Evolutionary conservation across 805 yeast genomes (phyloP), one percentile per base, ranked within the genome.

Genomic region (Candida dajiaensis): DNA sequence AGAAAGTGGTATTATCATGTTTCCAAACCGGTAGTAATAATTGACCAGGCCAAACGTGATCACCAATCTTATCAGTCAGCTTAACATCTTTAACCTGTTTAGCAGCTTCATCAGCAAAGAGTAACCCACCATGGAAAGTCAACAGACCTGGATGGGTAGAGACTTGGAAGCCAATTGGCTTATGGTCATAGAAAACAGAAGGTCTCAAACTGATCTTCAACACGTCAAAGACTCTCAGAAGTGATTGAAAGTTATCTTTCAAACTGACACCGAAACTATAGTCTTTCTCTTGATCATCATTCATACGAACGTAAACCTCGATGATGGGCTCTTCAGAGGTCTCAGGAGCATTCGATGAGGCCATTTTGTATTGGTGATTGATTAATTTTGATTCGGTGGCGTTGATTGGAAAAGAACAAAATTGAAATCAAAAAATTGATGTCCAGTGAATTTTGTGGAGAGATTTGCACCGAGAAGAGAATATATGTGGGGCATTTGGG

Each of bases 11-110:
- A 23, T 65, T 55, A 57, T 77, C 71, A 49, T 67, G 67, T 50
- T 71, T 67, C 89, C 95, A 88, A 22, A 72, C 64, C 4, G 96
- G 96, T 18, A 84, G 58, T 48, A 94, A 70, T 64, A 94, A 76
- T 70, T 92, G 97, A 33, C 96, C 96, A 16, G 96, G 96, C 88
- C 95, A 83, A 45, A 79, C 74, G 43, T 77, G 77, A 26, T 83
- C 83, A 46, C 89, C 71, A 31, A 68, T 54, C 25, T 70, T 74
- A 50, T 79, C 80, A 41, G 73, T 67, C 46, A 73, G 69, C n/a
- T 73, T 66, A 26, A 81, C 74, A 63, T 71, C 74, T 59, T 75
- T 63, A 13, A 51, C 43, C 19, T 66, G 58, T n/a, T 68, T 60
- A 49, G 70, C 73, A 19, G 92, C 81, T 26, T 80, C 74, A 47